Evolutionary conservation across 768 basidiomycete species (phyloP), one percentile per base, ranked within the genome.

Genomic region (Collybia mongolica): DNA sequence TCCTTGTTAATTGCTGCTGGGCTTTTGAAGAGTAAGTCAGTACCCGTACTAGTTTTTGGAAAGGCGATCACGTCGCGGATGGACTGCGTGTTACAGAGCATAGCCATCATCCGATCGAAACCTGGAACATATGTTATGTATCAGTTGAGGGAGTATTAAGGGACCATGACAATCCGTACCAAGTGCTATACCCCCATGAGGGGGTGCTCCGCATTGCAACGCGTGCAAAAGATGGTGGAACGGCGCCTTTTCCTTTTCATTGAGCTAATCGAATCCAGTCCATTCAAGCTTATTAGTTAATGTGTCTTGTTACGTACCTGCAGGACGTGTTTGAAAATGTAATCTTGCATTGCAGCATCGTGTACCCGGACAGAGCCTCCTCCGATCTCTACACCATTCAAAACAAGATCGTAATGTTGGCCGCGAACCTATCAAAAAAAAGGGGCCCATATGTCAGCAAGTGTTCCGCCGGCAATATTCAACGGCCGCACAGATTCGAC

Each of bases 1-100:
- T 79, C 75, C 19, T 69, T 63, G 49, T 64, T 60, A 48, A 84
- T 75, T 15, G 78, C 59, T 11, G 90, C 83, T 36, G 95, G 95
- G 67, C 92, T 93, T 68, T 83, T 88, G 77, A 97, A 94, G 35
- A 96, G 81, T 38, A 85, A 81, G 69, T 98, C 95, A 19, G 83
- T 79, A 5, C 95, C 94, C 51, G 72, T 81, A 36, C 83, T 81
- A 6, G 89, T 88, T 74, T 98, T 98, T 7, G 95, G 95, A 73
- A 98, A 98, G 17, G 95, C 95, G 56, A 98, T 96, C 56, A 98
- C 95, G 60, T 97, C 93, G 53, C 93, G 80, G 58, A 98, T 98
- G 35, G 93, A 93, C 51, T 81, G 79, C 3, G 92, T 81, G 54
- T 84, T 82, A 73, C 92, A 94, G 2, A 98, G 78, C 55, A 95